Evolutionary conservation across 768 basidiomycete genomes (phyloP).

Genomic region (Butyriboletus loyo): DNA sequence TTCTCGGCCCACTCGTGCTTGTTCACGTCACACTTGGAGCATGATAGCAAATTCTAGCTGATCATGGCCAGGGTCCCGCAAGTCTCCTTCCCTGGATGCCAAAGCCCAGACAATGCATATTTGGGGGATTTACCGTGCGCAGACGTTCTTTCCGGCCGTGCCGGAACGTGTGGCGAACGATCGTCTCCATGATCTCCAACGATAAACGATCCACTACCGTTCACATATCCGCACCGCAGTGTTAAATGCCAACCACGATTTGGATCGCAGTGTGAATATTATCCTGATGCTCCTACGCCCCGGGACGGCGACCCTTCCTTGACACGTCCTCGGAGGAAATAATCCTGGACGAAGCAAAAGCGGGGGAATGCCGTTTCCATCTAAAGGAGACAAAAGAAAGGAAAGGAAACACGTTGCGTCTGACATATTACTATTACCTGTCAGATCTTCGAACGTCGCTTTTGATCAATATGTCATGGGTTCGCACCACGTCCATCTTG

Average conservation of each 20-base stretch:
- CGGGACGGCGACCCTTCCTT: slow-evolving; percentile 10
- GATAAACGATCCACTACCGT: slow-evolving; percentile 3
- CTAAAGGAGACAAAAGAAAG: not conserved
- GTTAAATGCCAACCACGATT: slow-evolving; percentile 11
- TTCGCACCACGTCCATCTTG: slow-evolving; percentile 5
- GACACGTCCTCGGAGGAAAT: slow-evolving; percentile 14
- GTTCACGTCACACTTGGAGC: not conserved
- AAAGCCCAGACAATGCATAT: slow-evolving; percentile 2
- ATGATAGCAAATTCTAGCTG: not conserved
- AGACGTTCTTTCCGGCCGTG: not conserved
- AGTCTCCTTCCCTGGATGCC: not conserved
- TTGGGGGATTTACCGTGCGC: slow-evolving; percentile 11
- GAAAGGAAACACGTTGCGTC: slow-evolving; percentile 14
- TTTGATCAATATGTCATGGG: slow-evolving; percentile 9
- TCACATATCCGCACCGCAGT: slow-evolving; percentile 3
- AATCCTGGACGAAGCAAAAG: not conserved
- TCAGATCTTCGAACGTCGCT: slow-evolving; percentile 13
- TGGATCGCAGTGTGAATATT: not conserved
- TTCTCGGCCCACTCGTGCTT: not conserved
- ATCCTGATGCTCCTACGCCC: not conserved
- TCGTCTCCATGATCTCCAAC: slow-evolving; percentile 10
- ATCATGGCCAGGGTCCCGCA: not conserved
- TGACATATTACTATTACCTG: slow-evolving; percentile 15
- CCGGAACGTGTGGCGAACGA: slow-evolving; percentile 1
- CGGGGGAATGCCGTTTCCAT: not conserved